Base-by-base conservation (phyloP, 805 yeast genomes). In the Myxozyma neotropica region DNA sequence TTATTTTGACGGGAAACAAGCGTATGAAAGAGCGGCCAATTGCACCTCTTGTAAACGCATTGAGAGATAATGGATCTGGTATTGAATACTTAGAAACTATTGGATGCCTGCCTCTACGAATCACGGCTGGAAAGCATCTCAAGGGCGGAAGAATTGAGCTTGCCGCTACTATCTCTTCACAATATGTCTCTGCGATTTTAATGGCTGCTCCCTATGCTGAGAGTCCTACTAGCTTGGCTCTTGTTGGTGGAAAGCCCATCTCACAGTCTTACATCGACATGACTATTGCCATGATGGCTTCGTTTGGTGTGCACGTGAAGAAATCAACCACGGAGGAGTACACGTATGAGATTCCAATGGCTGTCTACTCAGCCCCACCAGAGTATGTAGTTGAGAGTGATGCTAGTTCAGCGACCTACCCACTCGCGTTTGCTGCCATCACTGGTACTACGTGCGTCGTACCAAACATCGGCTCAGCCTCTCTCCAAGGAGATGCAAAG, bases 141-240 rank as follows among this genome's bases (percentile, higher is more conserved):
- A 79, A 81, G 65, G 99, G 99, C 71, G 99, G 99, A 23, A 78
- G 89, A 65, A 90, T 94, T 64, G 97, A 92, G 74, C 80, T 94
- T 49, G 93, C 93, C 42, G 99, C 99, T 23, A 92, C 98, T 3
- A 89, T 94, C 46, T 92, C 98, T 1, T 94, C 98, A 13, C 99
- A 94, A 74, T 94, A 94, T 69, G 99, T 94, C 47, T 92, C 98
- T 1, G 93, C 98, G 0, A 81, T 94, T 57, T 81, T 94, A 70
- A 91, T 94, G 96, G 89, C 96, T 75, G 98, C 99, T 38, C 99
- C 99, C 50, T 94, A 92, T 71, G 98, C 98, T 10, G 75, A 84
- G 58, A 80, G 83, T 57, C 96, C 96, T 5, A 96, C 93, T 31
- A 90, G 96, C 7, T 81, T 94, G 71, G 77, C 93, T 7, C 80